Percentiles rank a stretch among this genome's conserved stretches.
These are phyloP conservation scores for Dactylellina leptospora DNA, from an alignment of 2,329 filamentous ascomycete genomes.

Conservation along the genomic window DNA sequence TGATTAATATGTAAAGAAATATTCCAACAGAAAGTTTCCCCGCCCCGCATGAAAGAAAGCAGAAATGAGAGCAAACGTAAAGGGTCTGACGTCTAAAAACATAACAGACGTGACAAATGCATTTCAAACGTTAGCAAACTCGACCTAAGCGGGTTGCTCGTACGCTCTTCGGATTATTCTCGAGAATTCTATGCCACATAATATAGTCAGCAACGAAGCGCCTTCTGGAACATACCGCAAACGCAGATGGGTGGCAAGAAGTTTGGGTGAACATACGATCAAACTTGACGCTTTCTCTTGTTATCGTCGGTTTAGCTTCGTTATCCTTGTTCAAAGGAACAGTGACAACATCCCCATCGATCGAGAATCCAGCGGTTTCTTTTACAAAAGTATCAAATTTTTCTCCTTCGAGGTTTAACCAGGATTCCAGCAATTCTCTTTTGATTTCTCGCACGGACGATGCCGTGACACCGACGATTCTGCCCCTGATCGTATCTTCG, in stretches of 20 bases:
- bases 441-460: slow-evolving; percentile 80
- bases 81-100: background rate
- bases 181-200: slow-evolving; percentile 67
- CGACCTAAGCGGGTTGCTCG: slow-evolving; percentile 75
- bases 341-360: slow-evolving; percentile 72
- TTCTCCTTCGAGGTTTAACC: slow-evolving; percentile 74
- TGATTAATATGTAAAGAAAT: slow-evolving; percentile 11
- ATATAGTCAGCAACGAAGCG: background rate
- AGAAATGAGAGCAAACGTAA: background rate
- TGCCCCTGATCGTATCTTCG: slow-evolving; percentile 88
- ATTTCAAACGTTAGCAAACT: background rate
- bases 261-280: slow-evolving; percentile 67
- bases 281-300: slow-evolving; percentile 92
- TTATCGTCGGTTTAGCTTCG: slow-evolving; percentile 93
- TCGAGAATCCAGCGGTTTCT: slow-evolving; percentile 85
- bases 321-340: slow-evolving; percentile 95
- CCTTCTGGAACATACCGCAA: background rate
- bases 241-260: background rate
- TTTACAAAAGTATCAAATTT: slow-evolving; percentile 80
- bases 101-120: background rate
- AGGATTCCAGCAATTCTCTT: slow-evolving; percentile 74
- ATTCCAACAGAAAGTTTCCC: slow-evolving; percentile 8
- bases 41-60: slow-evolving; percentile 7
- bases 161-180: slow-evolving; percentile 83
- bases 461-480: slow-evolving; percentile 86